These are phyloP conservation scores for Berkeleyomyces rouxiae DNA, from an alignment of 2,329 filamentous ascomycete species.

Conservation along the genomic window DNA sequence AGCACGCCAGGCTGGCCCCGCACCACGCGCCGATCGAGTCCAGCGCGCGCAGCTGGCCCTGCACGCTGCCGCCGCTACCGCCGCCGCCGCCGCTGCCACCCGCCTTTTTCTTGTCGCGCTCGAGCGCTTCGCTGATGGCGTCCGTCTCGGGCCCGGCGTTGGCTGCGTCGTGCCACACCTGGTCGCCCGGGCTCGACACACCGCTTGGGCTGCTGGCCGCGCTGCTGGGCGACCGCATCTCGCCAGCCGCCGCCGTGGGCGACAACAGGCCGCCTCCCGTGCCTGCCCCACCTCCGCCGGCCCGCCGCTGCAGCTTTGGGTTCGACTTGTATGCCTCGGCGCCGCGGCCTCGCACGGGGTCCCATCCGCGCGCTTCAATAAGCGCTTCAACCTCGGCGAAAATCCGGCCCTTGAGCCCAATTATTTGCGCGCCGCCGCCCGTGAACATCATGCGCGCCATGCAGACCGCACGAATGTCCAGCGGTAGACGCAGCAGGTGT, in stretches of 20 bases:
- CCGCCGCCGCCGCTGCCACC: neutral
- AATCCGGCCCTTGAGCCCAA: conserved; percentile 63
- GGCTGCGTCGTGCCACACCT: conserved; percentile 26
- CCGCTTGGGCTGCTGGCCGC: conserved; percentile 15
- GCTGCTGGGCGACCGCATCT: conserved; percentile 15
- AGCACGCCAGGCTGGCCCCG: conserved; percentile 53
- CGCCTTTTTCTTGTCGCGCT: conserved; percentile 29
- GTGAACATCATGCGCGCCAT: conserved; percentile 81
- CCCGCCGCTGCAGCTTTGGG: conserved; percentile 24
- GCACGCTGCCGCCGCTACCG: conserved; percentile 19
- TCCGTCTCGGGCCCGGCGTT: conserved; percentile 34
- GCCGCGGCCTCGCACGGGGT: conserved; percentile 53
- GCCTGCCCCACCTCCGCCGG: conserved; percentile 15
- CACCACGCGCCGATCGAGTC: conserved; percentile 59
- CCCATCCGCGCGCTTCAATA: conserved; percentile 57
- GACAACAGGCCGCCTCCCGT: conserved; percentile 16
- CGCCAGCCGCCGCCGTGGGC: conserved; percentile 14
- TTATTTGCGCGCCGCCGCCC: conserved; percentile 61
- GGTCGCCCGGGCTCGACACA: conserved; percentile 20
- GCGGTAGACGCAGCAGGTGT: conserved; percentile 54
- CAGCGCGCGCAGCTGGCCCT: conserved; percentile 46
- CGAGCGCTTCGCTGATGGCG: conserved; percentile 40
- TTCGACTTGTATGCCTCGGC: conserved; percentile 37
- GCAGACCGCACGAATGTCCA: conserved; percentile 70
- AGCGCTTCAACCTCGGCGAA: conserved; percentile 56